Evolutionary conservation across 257 asterid species (phyloP).

Genomic region (Jacaranda copaia): DNA sequence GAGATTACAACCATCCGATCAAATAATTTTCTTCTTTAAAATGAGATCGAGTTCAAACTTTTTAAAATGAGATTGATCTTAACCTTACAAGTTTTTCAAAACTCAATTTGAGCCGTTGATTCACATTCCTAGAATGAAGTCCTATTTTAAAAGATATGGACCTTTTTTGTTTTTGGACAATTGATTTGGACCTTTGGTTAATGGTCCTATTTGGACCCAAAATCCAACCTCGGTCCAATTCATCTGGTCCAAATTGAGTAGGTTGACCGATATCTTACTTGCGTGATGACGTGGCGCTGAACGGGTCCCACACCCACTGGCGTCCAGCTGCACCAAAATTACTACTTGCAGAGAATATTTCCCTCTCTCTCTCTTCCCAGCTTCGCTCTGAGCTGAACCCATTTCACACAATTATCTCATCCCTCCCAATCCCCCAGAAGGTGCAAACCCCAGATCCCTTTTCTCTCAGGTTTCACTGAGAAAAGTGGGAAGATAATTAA

Average conservation of each 20-base stretch:
- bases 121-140: no score
- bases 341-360: constrained; percentile 48
- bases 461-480: constrained; percentile 33
- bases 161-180: no score
- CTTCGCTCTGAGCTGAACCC: constrained; percentile 50
- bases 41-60: no score
- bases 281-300: constrained; percentile 35
- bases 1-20: no score
- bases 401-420: constrained; percentile 47
- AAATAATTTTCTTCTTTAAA: not conserved
- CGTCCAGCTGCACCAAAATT: constrained; percentile 54
- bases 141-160: no score
- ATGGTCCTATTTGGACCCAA: constrained; percentile 7
- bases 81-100: no score
- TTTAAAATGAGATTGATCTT: no score
- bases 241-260: not conserved
- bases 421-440: constrained; percentile 41
- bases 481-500: not conserved
- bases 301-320: constrained; percentile 43
- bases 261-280: constrained; percentile 27
- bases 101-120: no score
- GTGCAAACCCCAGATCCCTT: constrained; percentile 43
- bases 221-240: not conserved
- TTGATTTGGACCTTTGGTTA: no score
- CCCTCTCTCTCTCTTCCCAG: constrained; percentile 42